Evolutionary conservation across 805 yeast species (phyloP).

Genomic region (Candida rishiriensis): DNA sequence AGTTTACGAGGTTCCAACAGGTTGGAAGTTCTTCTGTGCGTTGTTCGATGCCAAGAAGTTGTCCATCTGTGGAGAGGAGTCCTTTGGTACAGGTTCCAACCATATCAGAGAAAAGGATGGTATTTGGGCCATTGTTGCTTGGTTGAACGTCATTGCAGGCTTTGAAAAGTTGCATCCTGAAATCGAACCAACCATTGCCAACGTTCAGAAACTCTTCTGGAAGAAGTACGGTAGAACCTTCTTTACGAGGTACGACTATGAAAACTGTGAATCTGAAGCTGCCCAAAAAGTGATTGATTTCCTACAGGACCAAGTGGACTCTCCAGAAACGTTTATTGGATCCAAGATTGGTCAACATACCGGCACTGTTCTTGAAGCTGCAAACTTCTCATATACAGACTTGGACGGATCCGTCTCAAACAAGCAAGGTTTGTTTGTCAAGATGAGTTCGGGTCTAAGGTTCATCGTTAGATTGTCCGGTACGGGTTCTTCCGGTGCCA

Average conservation of each 20-base stretch:
- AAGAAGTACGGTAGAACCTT: constrained; percentile 90
- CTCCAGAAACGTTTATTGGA: constrained; percentile 41
- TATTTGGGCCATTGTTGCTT: constrained; percentile 94
- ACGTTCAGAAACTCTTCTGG: constrained; percentile 87
- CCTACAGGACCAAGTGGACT: constrained; percentile 37
- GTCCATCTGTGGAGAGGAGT: constrained; percentile 97
- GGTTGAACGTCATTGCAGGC: constrained; percentile 92
- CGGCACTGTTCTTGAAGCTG: constrained; percentile 71
- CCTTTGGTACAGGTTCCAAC: constrained; percentile 96
- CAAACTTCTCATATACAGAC: constrained; percentile 88
- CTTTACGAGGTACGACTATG: constrained; percentile 94
- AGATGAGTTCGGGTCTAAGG: constrained; percentile 76
- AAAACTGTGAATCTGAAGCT: constrained; percentile 70
- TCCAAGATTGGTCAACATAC: constrained; percentile 45
- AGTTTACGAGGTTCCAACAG: constrained; percentile 95
- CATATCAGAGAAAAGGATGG: constrained; percentile 98
- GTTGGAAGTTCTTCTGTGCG: constrained; percentile 98
- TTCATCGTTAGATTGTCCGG: constrained; percentile 90
- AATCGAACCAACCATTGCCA: constrained; percentile 53
- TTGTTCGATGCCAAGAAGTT: constrained; percentile 88
- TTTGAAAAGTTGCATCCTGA: constrained; percentile 55
- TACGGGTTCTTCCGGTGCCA: constrained; percentile 97
- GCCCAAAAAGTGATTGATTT: constrained; percentile 64
- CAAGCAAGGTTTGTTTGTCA: constrained; percentile 86
- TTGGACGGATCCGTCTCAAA: constrained; percentile 85